A percentile compares a stretch with the other conserved stretches of the same genome.
phyloP scores from a whole-genome alignment of 306 rosid species.

The Pterocarpus macrocarpus region DNA sequence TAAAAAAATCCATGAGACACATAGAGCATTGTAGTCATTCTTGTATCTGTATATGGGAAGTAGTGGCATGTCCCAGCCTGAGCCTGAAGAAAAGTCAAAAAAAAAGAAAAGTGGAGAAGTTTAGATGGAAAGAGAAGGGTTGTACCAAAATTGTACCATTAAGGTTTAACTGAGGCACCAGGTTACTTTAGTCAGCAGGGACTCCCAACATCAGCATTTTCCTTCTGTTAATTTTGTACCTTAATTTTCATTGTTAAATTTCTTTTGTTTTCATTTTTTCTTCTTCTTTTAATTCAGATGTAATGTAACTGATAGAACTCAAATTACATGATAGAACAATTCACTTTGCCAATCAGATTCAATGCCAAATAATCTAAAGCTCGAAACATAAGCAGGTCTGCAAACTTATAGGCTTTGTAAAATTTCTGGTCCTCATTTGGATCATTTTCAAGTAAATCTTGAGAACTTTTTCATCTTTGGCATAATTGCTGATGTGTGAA shows the following conservation, averaged over 20 bases:
- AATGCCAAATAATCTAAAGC: neutral
- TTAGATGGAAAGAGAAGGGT: constrained; percentile 44
- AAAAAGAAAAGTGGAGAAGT: neutral
- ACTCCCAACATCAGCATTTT: constrained; percentile 45
- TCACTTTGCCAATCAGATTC: constrained; percentile 43
- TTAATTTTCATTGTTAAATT: constrained; percentile 56
- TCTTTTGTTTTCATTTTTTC: constrained; percentile 10
- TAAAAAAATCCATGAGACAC: constrained; percentile 22
- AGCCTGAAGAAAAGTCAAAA: constrained; percentile 36
- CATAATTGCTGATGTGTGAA: too few species aligned
- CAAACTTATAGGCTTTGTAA: too few species aligned
- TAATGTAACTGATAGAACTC: constrained; percentile 58
- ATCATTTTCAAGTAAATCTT: too few species aligned
- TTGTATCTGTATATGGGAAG: constrained; percentile 72
- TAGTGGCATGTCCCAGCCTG: constrained; percentile 40
- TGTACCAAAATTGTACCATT: constrained; percentile 61
- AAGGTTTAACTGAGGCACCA: constrained; percentile 55
- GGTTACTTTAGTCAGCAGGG: constrained; percentile 53
- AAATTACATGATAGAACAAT: constrained; percentile 58
- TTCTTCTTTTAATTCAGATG: constrained; percentile 49
- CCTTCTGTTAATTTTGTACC: constrained; percentile 65
- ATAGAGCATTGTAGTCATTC: constrained; percentile 50
- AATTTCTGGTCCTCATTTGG: too few species aligned
- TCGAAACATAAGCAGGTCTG: neutral
- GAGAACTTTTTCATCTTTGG: too few species aligned